Conservation (phyloP, 1,139 yeast genomes). For the Tardiomyces depauwii region DNA sequence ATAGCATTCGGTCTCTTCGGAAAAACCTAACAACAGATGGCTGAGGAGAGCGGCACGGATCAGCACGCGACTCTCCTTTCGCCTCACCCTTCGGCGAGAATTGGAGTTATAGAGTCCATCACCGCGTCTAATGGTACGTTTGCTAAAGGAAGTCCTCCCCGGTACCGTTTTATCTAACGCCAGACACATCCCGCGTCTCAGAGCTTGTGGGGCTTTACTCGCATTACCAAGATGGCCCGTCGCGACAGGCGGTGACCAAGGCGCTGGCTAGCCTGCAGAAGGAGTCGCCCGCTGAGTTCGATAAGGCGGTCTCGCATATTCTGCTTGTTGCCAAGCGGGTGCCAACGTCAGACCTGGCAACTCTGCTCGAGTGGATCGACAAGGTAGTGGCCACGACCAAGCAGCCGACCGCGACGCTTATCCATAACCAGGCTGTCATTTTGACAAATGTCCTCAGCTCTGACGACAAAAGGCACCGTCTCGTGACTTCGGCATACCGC, state of each 20-base stretch:
- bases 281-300: neutral
- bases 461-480: neutral
- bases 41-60: neutral
- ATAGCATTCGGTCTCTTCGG: too few species aligned
- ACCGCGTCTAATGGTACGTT: neutral
- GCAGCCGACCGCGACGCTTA: neutral
- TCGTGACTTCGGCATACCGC: neutral
- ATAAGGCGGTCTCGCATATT: neutral
- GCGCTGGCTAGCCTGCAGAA: neutral
- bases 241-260: neutral
- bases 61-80: neutral
- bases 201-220: neutral
- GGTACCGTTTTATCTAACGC: neutral
- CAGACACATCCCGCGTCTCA: neutral
- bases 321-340: neutral
- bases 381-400: neutral
- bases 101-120: neutral
- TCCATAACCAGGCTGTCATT: neutral
- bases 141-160: too few species aligned
- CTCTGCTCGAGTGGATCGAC: neutral
- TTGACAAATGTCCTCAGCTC: neutral
- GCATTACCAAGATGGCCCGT: neutral
- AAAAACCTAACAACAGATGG: neutral
- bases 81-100: neutral
- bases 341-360: neutral